Evolutionary conservation across 1,284 basidiomycete species (phyloP), one percentile per base, ranked within the genome.

Genomic region (Cronartium quercuum): DNA sequence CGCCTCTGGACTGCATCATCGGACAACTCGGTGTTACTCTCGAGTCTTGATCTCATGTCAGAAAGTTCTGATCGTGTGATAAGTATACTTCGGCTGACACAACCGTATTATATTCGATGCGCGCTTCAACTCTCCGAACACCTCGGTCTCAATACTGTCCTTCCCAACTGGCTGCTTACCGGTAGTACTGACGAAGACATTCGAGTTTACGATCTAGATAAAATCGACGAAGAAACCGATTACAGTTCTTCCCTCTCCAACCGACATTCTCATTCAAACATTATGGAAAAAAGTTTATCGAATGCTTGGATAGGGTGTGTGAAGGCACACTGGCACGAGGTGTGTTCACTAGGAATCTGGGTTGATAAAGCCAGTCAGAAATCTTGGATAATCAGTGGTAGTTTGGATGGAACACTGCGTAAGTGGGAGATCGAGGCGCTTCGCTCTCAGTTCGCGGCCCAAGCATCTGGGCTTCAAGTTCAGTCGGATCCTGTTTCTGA

Each of bases 281-380:
- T 77, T 82, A 90, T 24, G 77, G 81, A 7, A 71, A 68, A n/a
- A 68, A 76, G 0, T 6, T 29, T 38, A 29, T 29, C 40, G 3
- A 55, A 41, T 15, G 62, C n/a, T 61, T 81, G 91, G 21, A 84
- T 87, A 18, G 77, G 80, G 0, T 85, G 87, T 77, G 83, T 91
- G 6, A 89, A 93, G 77, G 92, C 87, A 5, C 94, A 96, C 81
- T 92, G 89, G 86, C 91, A 91, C 77, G 91, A 94, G 78, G 88
- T 95, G 10, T 89, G 86, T 5, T 87, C 86, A 1, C 82, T 96
- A 55, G 85, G 85, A 40, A 82, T 89, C 6, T 95, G 92, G 91
- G 81, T 86, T 77, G 82, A 86, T 3, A 88, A 90, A 79, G 86
- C 88, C 6, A 37, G 41, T 7, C 9, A 24, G 21, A 35, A 71